These are phyloP conservation scores for Marvania coccoides DNA, from an alignment of 139 green algal genomes.

Conservation along the genomic window DNA sequence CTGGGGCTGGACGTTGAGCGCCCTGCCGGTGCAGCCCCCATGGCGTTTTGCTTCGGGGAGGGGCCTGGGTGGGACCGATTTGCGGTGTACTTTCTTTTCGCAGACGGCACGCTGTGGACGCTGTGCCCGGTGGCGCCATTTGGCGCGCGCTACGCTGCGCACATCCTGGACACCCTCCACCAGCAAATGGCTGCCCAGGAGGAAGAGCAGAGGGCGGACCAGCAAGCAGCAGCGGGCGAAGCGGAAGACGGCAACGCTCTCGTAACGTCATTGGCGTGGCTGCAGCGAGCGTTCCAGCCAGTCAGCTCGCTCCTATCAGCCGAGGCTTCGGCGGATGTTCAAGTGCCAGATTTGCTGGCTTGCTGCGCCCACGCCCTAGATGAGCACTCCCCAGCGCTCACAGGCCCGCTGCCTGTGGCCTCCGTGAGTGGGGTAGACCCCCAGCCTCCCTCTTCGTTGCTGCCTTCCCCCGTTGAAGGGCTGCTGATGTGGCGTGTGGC, in stretches of 20 bases:
- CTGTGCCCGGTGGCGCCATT: constrained; percentile 55
- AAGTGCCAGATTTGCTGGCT: neutral
- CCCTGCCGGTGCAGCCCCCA: neutral
- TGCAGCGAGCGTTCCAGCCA: constrained; percentile 22
- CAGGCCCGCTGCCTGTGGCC: constrained; percentile 7
- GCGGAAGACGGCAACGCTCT: neutral
- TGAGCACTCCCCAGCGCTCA: constrained; percentile 22
- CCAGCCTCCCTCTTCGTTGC: neutral
- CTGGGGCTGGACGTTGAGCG: neutral
- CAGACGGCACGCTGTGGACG: constrained; percentile 31
- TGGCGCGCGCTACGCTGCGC: constrained; percentile 13
- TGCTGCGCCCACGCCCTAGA: constrained; percentile 30
- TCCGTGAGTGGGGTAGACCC: neutral
- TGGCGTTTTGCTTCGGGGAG: constrained; percentile 44
- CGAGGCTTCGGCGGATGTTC: neutral
- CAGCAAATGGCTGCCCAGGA: neutral
- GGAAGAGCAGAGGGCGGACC: neutral
- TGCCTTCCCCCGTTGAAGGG: neutral
- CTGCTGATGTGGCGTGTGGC: constrained; percentile 14
- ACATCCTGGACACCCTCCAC: neutral
- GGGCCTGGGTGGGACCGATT: constrained; percentile 39
- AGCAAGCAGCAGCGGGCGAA: neutral
- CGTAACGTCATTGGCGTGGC: constrained; percentile 25
- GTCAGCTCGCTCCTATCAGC: neutral
- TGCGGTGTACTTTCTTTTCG: constrained; percentile 30